Evolutionary conservation across 768 basidiomycete species (phyloP).

Genomic region (Trametes elegans): DNA sequence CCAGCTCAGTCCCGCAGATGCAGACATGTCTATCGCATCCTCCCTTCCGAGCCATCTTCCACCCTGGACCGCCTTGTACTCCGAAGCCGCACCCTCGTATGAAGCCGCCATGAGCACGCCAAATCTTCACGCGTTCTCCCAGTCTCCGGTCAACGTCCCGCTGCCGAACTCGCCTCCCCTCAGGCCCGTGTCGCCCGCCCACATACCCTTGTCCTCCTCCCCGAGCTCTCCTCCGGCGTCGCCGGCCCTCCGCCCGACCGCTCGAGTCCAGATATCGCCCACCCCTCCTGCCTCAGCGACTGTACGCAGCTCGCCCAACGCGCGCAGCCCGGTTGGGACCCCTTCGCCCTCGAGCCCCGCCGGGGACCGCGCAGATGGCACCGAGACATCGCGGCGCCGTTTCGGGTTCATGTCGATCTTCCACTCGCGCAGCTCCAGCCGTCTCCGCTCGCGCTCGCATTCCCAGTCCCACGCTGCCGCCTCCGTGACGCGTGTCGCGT

Average conservation of each 20-base stretch:
- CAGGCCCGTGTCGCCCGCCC: neutral
- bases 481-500: conserved; percentile 2
- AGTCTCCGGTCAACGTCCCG: neutral
- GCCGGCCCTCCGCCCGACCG: neutral
- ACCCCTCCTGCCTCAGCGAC: neutral
- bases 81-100: conserved; percentile 12
- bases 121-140: neutral
- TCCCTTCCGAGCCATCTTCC: neutral
- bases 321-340: neutral
- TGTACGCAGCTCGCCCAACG: neutral
- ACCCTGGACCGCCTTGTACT: neutral
- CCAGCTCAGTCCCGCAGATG: neutral
- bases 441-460: conserved; percentile 4
- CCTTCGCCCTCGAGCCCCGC: neutral
- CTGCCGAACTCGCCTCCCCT: conserved; percentile 6
- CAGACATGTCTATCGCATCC: neutral
- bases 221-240: neutral
- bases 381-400: conserved; percentile 10
- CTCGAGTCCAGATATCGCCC: neutral
- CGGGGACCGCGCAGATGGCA: conserved; percentile 1
- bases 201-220: neutral
- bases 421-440: conserved; percentile 13
- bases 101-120: conserved; percentile 14
- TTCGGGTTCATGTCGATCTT: conserved; percentile 17
- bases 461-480: conserved; percentile 1